Evolutionary conservation across 2,329 filamentous ascomycete genomes (phyloP), one percentile per base, ranked within the genome.

Genomic region (Beauveria australis): DNA sequence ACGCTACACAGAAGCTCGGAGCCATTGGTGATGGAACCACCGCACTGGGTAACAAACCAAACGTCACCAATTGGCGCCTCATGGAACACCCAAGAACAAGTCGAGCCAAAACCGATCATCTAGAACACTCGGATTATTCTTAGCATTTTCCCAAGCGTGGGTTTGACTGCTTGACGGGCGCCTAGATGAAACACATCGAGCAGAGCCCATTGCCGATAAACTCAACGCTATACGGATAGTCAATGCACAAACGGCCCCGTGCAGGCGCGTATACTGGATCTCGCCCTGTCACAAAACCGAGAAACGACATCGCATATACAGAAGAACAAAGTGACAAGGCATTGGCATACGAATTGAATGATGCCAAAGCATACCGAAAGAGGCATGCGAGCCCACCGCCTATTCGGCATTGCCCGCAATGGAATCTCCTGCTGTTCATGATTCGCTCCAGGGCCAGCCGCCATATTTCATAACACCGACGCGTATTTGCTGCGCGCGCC

Each of bases 151-250:
- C 46, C 24, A 46, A 52, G 52, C 56, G 56, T 59, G 47, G 56
- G 48, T 40, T 59, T 44, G 47, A 59, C 44, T 26, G 18, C 33
- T 46, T 49, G 40, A 46, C 56, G 56, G 56, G 56, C 56, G 56
- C 56, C 48, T 59, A 59, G 48, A 53, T 59, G 56, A 53, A 59
- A 59, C 56, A 53, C n/a, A 52, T 26, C 48, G 40, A 59, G 33
- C 48, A 52, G 48, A 28, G 18, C 48, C 37, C 40, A 14, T 59
- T n/a, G 33, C 22, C 33, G 18, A 28, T 41, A 26, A 26, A 22
- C 18, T 28, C n/a, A 41, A 51, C 41, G 44, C 48, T 59, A 40
- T 37, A 37, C 33, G 1, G 33, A 37, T 37, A 37, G 33, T 37
- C 33, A 40, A 44, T 59, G 56, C 40, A 26, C 30, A 41, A 52